Percentiles rank a stretch among this genome's conserved stretches.
phyloP scores from a whole-genome alignment of 108 stramenopile species.

The Discostella stelligeroides region DNA sequence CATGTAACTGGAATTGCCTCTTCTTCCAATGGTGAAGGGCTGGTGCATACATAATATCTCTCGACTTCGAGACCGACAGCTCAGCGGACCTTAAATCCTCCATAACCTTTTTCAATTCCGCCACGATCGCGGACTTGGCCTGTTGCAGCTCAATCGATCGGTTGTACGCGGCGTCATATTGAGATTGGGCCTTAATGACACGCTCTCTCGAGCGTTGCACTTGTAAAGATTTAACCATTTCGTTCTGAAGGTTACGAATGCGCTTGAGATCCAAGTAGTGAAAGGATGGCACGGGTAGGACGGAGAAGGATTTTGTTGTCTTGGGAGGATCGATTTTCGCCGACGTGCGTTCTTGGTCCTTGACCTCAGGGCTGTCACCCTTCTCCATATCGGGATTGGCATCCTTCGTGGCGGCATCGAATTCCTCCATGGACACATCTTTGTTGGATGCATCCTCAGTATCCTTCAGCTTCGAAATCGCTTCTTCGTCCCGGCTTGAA shows the following conservation, averaged over 20 bases:
- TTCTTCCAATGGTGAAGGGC: conserved; percentile 14
- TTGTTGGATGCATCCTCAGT: no score
- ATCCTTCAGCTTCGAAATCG: no score
- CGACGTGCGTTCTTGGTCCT: conserved; percentile 9
- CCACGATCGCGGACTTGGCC: background rate
- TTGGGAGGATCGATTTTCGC: conserved; percentile 17
- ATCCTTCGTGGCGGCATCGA: conserved; percentile 13
- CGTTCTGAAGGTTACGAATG: conserved; percentile 57
- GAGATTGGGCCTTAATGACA: conserved; percentile 10
- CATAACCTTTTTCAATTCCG: background rate
- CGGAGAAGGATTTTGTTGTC: conserved; percentile 56
- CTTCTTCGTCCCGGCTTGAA: no score
- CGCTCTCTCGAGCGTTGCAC: conserved; percentile 10
- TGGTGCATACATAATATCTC: background rate
- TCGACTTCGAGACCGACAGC: background rate
- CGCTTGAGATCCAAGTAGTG: conserved; percentile 67
- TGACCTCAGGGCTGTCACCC: background rate
- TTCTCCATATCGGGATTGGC: background rate
- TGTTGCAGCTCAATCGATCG: conserved; percentile 32
- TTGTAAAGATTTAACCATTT: conserved; percentile 22
- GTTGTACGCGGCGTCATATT: conserved; percentile 33
- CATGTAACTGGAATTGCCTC: conserved; percentile 12
- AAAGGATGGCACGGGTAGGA: conserved; percentile 73
- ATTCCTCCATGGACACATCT: no score
- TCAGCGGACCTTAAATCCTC: background rate